A percentile compares a stretch with the other conserved stretches of the same genome.
Conservation (phyloP, 495 filamentous ascomycete species). For the Darksidea phi region DNA sequence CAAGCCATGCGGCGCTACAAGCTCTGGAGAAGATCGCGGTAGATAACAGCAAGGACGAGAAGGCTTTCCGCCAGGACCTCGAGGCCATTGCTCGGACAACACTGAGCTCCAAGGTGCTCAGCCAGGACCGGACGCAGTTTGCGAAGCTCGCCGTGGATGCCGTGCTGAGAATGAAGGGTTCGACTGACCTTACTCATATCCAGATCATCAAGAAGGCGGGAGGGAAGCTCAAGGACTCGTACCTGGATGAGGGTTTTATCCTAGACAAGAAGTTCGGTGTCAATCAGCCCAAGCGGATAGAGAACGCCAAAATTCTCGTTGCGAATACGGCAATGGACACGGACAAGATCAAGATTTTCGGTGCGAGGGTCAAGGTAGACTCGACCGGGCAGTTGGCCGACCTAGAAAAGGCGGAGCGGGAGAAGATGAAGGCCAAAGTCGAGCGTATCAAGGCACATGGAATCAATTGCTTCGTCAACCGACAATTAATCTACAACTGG, state of each 20-base stretch:
- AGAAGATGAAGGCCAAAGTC: constrained; percentile 99
- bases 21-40: constrained; percentile 82
- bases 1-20: constrained; percentile 78
- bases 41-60: constrained; percentile 78
- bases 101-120: constrained; percentile 93
- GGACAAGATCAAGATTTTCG: constrained; percentile 99
- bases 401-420: constrained; percentile 93
- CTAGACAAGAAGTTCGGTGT: constrained; percentile 98
- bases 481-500: constrained; percentile 99
- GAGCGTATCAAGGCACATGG: constrained; percentile 98
- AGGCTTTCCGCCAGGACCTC: constrained; percentile 85
- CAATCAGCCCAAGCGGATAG: constrained; percentile 94
- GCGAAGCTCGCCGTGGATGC: constrained; percentile 89
- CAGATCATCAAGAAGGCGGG: constrained; percentile 99
- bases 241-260: constrained; percentile 97
- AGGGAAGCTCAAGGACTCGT: constrained; percentile 94
- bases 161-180: constrained; percentile 83
- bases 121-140: constrained; percentile 92
- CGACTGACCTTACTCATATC: constrained; percentile 93
- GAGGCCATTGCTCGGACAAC: constrained; percentile 92
- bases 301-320: constrained; percentile 96
- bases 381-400: constrained; percentile 95
- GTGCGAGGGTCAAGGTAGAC: constrained; percentile 90
- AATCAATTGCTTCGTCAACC: constrained; percentile 99
- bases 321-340: constrained; percentile 99